phyloP scores from a whole-genome alignment of 177 flowering plant species.

The Telopea speciosissima region DNA sequence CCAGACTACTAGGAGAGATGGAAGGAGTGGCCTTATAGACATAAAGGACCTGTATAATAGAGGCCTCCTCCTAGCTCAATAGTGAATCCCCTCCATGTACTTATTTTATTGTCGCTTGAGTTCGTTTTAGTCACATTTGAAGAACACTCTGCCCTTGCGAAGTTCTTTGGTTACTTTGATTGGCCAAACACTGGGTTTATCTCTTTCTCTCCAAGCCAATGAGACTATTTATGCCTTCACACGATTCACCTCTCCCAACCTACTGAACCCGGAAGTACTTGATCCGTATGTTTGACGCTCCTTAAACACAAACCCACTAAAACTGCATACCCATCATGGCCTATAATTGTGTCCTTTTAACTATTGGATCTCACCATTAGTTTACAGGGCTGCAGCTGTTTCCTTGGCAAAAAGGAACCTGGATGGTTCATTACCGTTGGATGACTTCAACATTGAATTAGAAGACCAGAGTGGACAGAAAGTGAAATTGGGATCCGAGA shows the following conservation, averaged over 20 bases:
- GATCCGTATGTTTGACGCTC: too few relatives aligned
- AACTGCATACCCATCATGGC: too few relatives aligned
- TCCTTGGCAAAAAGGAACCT: slow-evolving; percentile 68
- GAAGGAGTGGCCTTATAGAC: not conserved
- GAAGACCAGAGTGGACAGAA: slow-evolving; percentile 85
- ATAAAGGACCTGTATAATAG: not conserved
- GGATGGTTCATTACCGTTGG: slow-evolving; percentile 68
- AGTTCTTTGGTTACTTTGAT: not conserved
- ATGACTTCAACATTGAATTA: slow-evolving; percentile 75
- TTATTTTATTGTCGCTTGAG: not conserved
- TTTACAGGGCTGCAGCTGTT: slow-evolving; percentile 65
- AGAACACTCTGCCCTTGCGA: not conserved
- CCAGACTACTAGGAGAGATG: not conserved
- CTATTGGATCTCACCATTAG: slow-evolving; percentile 1
- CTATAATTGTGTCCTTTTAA: slow-evolving; percentile 1
- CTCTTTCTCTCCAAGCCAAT: too few relatives aligned
- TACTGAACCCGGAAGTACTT: too few relatives aligned
- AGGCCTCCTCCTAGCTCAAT: not conserved
- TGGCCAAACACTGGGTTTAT: too few relatives aligned
- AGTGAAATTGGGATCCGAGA: slow-evolving; percentile 73
- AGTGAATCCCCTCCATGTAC: not conserved
- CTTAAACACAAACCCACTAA: too few relatives aligned
- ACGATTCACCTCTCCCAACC: too few relatives aligned
- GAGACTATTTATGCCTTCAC: too few relatives aligned
- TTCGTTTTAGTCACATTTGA: not conserved